Conservation (phyloP, 2,329 filamentous ascomycete genomes). For the Stagonosporopsis rhizophila region DNA sequence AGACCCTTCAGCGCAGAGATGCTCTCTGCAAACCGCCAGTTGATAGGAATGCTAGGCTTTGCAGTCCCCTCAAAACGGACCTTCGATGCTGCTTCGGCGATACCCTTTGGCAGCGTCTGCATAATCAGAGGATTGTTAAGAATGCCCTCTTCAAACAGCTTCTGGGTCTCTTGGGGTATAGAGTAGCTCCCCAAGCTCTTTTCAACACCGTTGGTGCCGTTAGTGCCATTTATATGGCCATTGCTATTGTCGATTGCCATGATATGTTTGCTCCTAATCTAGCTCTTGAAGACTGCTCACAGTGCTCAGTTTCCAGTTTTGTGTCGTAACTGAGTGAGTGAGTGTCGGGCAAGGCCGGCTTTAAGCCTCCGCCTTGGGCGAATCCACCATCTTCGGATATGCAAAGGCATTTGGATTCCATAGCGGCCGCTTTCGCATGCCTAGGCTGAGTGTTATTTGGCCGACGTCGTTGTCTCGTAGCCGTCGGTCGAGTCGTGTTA, state of each 20-base stretch:
- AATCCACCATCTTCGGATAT: neutral
- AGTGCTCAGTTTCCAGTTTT: neutral
- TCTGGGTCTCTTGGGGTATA: conserved; percentile 34
- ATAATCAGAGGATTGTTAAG: conserved; percentile 53
- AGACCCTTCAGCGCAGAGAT: conserved; percentile 59
- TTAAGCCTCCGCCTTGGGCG: neutral
- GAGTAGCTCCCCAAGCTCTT: conserved; percentile 31
- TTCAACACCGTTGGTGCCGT: conserved; percentile 4
- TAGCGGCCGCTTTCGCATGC: neutral
- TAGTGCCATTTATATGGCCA: conserved; percentile 4
- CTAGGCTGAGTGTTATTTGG: neutral
- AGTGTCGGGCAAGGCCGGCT: neutral
- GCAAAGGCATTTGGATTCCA: no score
- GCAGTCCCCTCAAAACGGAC: conserved; percentile 55
- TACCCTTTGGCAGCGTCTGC: conserved; percentile 47
- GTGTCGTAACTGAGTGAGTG: no score
- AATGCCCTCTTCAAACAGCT: conserved; percentile 49
- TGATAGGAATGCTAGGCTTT: conserved; percentile 59
- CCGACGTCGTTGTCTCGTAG: conserved; percentile 8
- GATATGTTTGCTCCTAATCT: neutral
- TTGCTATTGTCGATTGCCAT: conserved; percentile 11
- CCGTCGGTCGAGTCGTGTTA: conserved; percentile 33
- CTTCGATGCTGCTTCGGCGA: conserved; percentile 43
- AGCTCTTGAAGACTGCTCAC: neutral
- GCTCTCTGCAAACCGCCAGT: conserved; percentile 64